Conservation (phyloP, 1,284 basidiomycete species). For the Microbotryum scabiosae region DNA sequence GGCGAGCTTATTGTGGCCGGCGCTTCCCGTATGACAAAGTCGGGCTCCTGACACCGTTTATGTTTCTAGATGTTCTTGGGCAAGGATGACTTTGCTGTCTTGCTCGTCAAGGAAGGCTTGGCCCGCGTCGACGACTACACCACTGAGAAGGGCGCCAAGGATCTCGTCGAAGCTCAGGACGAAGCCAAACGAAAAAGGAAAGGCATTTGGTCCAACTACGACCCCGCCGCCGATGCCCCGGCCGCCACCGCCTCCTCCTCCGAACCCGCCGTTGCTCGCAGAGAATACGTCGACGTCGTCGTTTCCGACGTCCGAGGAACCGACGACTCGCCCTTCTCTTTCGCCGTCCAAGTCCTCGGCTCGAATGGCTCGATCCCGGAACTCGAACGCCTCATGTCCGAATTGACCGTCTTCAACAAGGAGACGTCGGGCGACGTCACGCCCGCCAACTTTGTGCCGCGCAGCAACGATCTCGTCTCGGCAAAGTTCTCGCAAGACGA, state of each 20-base stretch:
- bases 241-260: conserved; percentile 46
- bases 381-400: conserved; percentile 85
- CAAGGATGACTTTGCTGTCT: conserved; percentile 72
- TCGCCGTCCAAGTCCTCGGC: conserved; percentile 86
- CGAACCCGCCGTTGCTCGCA: conserved; percentile 42
- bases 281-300: conserved; percentile 81
- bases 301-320: conserved; percentile 69
- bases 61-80: conserved; percentile 44
- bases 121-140: conserved; percentile 78
- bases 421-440: conserved; percentile 47
- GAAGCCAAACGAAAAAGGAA: conserved; percentile 50
- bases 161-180: conserved; percentile 71
- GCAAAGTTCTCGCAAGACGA: conserved; percentile 74
- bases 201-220: conserved; percentile 74
- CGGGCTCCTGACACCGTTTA: no score
- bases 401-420: conserved; percentile 77
- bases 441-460: conserved; percentile 52
- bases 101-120: conserved; percentile 70
- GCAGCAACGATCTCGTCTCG: conserved; percentile 70
- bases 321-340: conserved; percentile 61
- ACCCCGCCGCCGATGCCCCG: conserved; percentile 46
- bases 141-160: conserved; percentile 71
- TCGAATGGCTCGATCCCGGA: conserved; percentile 67
- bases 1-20: no score
- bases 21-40: no score